Evolutionary conservation across 2,329 filamentous ascomycete species (phyloP), one percentile per base, ranked within the genome.

Genomic region (Aureobasidium namibiae): DNA sequence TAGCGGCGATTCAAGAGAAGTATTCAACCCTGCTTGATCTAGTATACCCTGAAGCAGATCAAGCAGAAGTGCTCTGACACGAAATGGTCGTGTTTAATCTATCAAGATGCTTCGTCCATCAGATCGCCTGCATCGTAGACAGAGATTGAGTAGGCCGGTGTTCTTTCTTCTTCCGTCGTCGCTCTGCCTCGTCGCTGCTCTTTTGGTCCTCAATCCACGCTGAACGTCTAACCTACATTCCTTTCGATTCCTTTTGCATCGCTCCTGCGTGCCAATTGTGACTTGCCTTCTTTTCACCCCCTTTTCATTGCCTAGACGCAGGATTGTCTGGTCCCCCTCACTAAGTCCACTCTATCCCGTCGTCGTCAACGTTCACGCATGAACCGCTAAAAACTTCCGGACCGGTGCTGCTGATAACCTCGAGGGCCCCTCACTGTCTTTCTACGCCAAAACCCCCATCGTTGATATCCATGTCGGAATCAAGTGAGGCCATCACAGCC

Each of bases 341-440:
- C 31, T 46, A 21, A 36, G 46, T 33, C 39, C 29, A 31, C 21
- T 42, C 29, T 38, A 36, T 46, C 14, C 53, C 41, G 23, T 26
- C 29, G 7, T 45, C 18, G 5, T 10, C 31, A 56, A 56, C 53
- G 53, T 11, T 46, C 41, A 18, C 41, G 41, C 53, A 56, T 56
- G 53, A 56, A 45, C 39, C 41, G 41, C 36, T 33, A 38, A 56
- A 56, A 36, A n/a, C 41, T 42, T 45, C 21, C 53, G 14, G 14
- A 45, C 53, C 41, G 53, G 41, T 46, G 36, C 21, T 56, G 41
- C 53, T 46, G 41, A 45, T 56, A 56, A 56, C 41, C 41, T 38
- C 21, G 53, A 56, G 53, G 41, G 18, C 11, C 26, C 53, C 42
- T 41, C 29, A 18, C 41, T 38, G n/a, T 36, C 41, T 41, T 34